phyloP scores from a whole-genome alignment of 2,329 filamentous ascomycete species.

The Aureobasidium sp. region DNA sequence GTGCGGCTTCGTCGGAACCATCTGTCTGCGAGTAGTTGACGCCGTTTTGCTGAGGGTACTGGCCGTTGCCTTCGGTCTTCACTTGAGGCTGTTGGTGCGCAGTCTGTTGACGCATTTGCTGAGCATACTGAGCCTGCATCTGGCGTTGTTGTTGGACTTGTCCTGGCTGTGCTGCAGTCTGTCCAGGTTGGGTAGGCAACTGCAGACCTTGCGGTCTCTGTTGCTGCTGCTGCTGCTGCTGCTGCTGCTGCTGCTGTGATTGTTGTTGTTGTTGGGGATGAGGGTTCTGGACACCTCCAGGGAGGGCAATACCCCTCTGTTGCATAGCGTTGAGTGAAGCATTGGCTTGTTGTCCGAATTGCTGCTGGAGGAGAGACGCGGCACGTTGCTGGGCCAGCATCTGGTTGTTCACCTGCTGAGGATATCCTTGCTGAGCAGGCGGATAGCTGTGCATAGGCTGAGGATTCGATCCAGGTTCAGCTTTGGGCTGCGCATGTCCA shows the following conservation, averaged over 20 bases:
- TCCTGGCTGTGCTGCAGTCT: not conserved
- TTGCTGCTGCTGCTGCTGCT: conserved; percentile 20
- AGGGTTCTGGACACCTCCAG: not conserved
- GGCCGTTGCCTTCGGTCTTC: conserved; percentile 24
- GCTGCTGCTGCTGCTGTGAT: no score
- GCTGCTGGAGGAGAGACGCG: conserved; percentile 41
- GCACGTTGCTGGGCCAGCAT: conserved; percentile 48
- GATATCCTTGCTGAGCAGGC: conserved; percentile 24
- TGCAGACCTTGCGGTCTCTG: conserved; percentile 27
- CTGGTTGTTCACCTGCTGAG: conserved; percentile 30
- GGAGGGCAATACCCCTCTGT: conserved; percentile 16
- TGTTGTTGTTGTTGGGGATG: conserved; percentile 7
- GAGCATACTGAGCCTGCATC: conserved; percentile 27
- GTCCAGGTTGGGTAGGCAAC: conserved; percentile 22
- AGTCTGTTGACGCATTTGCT: conserved; percentile 26
- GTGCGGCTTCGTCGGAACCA: conserved; percentile 55
- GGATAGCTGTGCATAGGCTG: conserved; percentile 19
- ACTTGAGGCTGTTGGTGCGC: conserved; percentile 28
- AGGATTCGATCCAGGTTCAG: conserved; percentile 36
- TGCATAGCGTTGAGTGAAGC: conserved; percentile 59
- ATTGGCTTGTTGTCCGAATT: conserved; percentile 56
- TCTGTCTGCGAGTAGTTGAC: conserved; percentile 60
- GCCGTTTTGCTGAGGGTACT: conserved; percentile 29
- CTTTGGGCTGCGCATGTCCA: conserved; percentile 38
- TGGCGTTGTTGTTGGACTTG: conserved; percentile 30